Evolutionary conservation across 2,329 filamentous ascomycete species (phyloP), one percentile per base, ranked within the genome.

Genomic region (Ophiocordyceps camponoti-leonardi): DNA sequence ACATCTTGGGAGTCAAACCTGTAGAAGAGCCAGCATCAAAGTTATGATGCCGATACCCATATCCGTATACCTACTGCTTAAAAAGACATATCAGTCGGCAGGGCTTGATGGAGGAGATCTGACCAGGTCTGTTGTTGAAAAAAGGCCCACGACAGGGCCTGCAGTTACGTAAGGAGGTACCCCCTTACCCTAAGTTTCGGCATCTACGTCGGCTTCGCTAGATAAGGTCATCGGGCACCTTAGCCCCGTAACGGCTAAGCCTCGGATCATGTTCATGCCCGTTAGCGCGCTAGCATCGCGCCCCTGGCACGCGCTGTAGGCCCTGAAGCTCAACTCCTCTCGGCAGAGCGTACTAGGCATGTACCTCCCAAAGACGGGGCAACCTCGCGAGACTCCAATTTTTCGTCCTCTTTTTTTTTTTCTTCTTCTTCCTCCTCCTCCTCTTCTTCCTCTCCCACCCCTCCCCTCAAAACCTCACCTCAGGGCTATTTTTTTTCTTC

Each of bases 401-500:
- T 60, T 60, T 52, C 19, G 28, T 35, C 44, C 31, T 42, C 42
- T 51, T 50, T 52, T 54, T 52, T 53, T 49, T 37, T 18, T 3
- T 10, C 11, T 18, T 7, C 8, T n/a, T n/a, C n/a, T n/a, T n/a
- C n/a, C 6, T 18, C 18, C n/a, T 37, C 8, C 35, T 18, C n/a
- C 35, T n/a, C n/a, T 16, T 18, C 35, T n/a, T 18, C 35, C n/a
- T n/a, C 16, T 18, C 16, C 16, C 35, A 4, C 35, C 35, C 35
- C 35, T 10, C 16, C 16, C 51, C 51, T 46, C 23, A 26, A 51
- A 56, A 59, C 55, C 54, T 58, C 54, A 55, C 54, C 54, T 58
- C 51, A 56, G 57, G 59, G 55, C 60, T 62, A 61, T 47, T 47
- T 49, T 48, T 49, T 43, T 45, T 49, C 46, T 47, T 50, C 47